Evolutionary conservation across 2,329 filamentous ascomycete species (phyloP).

Genomic region (Paecilomyces fulvus): DNA sequence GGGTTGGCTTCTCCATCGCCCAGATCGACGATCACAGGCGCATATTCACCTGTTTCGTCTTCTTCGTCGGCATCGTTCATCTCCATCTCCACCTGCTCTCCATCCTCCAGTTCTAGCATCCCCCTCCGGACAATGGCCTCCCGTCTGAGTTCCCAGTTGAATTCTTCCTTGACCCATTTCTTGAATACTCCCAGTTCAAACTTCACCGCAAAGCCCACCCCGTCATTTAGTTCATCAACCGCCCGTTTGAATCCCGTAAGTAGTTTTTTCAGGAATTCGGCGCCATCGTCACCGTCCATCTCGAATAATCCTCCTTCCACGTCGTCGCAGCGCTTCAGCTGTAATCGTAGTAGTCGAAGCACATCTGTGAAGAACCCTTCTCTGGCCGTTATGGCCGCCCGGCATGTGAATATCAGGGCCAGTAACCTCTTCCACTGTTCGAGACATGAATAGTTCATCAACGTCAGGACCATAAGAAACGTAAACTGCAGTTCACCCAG

Average conservation of each 20-base stretch:
- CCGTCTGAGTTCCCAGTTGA: slow-evolving; percentile 49
- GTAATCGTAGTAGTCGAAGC: slow-evolving; percentile 42
- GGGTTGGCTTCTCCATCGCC: slow-evolving; percentile 10
- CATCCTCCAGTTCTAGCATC: slow-evolving; percentile 54
- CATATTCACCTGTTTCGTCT: slow-evolving; percentile 57
- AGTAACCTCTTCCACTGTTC: slow-evolving; percentile 58
- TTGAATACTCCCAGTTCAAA: slow-evolving; percentile 49
- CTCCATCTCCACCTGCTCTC: slow-evolving; percentile 54
- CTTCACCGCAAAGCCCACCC: slow-evolving; percentile 34
- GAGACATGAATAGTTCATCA: slow-evolving; percentile 58
- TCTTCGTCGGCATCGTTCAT: slow-evolving; percentile 48
- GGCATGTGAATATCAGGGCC: slow-evolving; percentile 49
- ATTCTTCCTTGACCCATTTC: slow-evolving; percentile 44
- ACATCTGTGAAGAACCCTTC: slow-evolving; percentile 45
- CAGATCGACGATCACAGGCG: slow-evolving; percentile 51
- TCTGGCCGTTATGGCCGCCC: slow-evolving; percentile 40
- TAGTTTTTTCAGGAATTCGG: slow-evolving; percentile 44
- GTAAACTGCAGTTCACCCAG: slow-evolving; percentile 55
- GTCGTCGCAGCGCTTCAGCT: slow-evolving; percentile 49
- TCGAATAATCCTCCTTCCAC: slow-evolving; percentile 56
- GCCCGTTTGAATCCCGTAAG: slow-evolving; percentile 45
- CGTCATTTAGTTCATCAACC: slow-evolving; percentile 39
- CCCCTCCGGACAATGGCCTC: slow-evolving; percentile 48
- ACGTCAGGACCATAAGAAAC: slow-evolving; percentile 54
- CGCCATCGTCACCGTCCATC: slow-evolving; percentile 44